Conservation (phyloP, 768 basidiomycete genomes). For the Pleurotus djamor region DNA sequence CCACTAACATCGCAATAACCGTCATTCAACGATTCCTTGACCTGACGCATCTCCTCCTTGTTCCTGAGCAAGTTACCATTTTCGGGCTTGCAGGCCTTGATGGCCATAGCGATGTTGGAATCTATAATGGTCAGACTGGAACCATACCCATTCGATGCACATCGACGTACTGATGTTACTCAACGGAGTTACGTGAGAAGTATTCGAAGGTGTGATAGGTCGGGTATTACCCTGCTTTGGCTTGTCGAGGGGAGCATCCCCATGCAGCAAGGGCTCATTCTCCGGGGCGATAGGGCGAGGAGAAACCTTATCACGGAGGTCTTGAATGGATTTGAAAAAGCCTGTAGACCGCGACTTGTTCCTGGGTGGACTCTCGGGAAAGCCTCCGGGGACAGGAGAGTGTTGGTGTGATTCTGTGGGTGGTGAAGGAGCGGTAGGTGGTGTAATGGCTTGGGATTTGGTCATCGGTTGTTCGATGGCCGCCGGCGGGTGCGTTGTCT, state of each 20-base stretch:
- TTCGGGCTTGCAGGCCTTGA: constrained; percentile 72
- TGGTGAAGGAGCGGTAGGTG: not conserved
- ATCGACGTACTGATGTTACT: constrained; percentile 36
- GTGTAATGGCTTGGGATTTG: not conserved
- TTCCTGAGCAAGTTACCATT: constrained; percentile 59
- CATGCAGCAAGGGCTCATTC: not conserved
- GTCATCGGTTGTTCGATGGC: not conserved
- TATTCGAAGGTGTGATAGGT: not conserved
- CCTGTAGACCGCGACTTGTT: not conserved
- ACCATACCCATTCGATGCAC: not conserved
- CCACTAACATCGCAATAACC: constrained; percentile 83
- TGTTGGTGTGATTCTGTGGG: not conserved
- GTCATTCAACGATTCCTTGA: constrained; percentile 76
- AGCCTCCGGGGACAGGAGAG: not conserved
- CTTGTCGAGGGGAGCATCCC: constrained; percentile 7
- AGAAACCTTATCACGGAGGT: not conserved
- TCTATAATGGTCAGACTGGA: constrained; percentile 27
- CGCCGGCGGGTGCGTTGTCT: not conserved
- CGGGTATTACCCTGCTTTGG: not conserved
- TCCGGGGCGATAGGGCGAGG: not conserved
- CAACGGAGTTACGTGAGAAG: constrained; percentile 29
- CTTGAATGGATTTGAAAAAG: constrained; percentile 4
- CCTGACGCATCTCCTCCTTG: constrained; percentile 62
- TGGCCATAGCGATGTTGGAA: constrained; percentile 68
- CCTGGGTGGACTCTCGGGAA: not conserved